Percentiles rank a stretch among this genome's conserved stretches.
These are phyloP conservation scores for Sporothrix variecibatus DNA, from an alignment of 2,329 filamentous ascomycete genomes.

Conservation along the genomic window DNA sequence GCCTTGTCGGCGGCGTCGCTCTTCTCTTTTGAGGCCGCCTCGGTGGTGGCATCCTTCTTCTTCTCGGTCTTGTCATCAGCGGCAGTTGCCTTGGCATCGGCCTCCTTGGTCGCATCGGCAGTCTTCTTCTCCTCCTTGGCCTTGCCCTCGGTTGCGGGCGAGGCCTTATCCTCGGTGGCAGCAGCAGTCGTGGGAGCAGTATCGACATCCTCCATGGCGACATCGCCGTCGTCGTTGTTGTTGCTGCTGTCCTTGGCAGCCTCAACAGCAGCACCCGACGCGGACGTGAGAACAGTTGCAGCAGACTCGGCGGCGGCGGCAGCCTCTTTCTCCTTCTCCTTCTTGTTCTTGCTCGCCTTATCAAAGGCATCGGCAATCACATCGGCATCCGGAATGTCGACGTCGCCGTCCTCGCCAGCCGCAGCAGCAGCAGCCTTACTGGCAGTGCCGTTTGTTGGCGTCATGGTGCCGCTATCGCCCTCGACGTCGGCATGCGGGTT, in stretches of 20 bases:
- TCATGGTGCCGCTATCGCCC: slow-evolving; percentile 31
- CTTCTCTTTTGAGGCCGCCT: background rate
- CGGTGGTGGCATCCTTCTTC: background rate
- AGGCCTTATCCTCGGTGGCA: slow-evolving; percentile 2
- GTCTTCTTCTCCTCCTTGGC: slow-evolving; percentile 5
- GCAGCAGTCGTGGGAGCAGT: background rate
- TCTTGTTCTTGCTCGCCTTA: background rate
- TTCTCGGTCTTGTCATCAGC: slow-evolving; percentile 1
- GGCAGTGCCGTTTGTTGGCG: slow-evolving; percentile 13
- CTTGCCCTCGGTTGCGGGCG: background rate
- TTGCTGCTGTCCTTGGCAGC: slow-evolving; percentile 14
- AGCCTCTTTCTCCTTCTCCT: background rate
- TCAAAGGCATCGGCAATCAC: background rate
- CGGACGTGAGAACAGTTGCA: background rate
- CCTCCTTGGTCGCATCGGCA: background rate
- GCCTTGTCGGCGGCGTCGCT: background rate
- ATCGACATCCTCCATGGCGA: slow-evolving; percentile 43
- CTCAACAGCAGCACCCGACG: background rate
- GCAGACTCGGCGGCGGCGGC: background rate
- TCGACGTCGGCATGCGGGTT: slow-evolving; percentile 50
- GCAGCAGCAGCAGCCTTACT: background rate
- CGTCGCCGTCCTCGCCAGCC: background rate
- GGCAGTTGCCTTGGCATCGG: background rate
- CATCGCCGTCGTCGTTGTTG: slow-evolving; percentile 30
- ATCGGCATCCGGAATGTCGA: background rate